Evolutionary conservation across 306 rosid genomes (phyloP).

Genomic region (Ceratonia siliqua): DNA sequence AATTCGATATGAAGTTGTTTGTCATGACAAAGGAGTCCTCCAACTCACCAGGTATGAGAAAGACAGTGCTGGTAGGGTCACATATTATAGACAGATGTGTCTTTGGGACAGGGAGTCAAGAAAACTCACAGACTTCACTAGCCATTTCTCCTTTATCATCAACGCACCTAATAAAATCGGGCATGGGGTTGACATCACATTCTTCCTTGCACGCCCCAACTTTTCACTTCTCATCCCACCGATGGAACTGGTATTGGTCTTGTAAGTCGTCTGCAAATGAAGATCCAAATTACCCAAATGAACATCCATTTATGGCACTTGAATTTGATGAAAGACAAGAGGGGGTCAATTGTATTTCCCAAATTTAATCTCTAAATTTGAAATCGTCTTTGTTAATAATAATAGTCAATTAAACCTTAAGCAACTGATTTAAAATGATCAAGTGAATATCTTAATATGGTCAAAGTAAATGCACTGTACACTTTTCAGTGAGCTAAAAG

Average conservation of each 20-base stretch:
- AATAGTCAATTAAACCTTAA: too few relatives aligned
- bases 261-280: not conserved
- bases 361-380: too few relatives aligned
- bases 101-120: constrained; percentile 33
- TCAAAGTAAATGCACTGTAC: too few relatives aligned
- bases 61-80: constrained; percentile 35
- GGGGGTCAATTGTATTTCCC: too few relatives aligned
- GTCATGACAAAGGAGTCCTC: constrained; percentile 9
- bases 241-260: constrained; percentile 41
- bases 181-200: constrained; percentile 49
- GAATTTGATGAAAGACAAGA: too few relatives aligned
- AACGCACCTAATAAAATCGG: constrained; percentile 9
- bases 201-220: constrained; percentile 42
- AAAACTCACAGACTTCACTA: constrained; percentile 33
- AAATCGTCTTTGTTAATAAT: too few relatives aligned
- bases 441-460: too few relatives aligned
- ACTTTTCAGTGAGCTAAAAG: too few relatives aligned
- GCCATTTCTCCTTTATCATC: constrained; percentile 48
- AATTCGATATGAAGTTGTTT: constrained; percentile 17
- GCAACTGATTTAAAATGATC: too few relatives aligned
- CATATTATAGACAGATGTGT: constrained; percentile 24
- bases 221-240: constrained; percentile 27
- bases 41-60: constrained; percentile 23
- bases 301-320: constrained; percentile 44
- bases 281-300: not conserved